Evolutionary conservation across 345 rosid species (phyloP).

Genomic region (Camelina neglecta): DNA sequence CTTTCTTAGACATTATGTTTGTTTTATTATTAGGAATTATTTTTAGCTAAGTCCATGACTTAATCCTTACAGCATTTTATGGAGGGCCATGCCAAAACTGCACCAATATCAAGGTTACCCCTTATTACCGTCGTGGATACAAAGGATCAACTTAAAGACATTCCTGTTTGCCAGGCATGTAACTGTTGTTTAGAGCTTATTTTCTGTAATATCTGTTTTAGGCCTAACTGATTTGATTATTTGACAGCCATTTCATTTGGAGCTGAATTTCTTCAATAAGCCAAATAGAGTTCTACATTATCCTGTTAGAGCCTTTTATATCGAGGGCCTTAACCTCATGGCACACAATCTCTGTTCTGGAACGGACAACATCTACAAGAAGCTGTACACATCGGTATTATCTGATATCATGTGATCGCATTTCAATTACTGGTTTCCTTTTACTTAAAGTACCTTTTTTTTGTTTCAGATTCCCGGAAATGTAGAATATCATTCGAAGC

Average conservation of each 20-base stretch:
- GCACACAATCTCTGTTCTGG: constrained; percentile 92
- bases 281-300: constrained; percentile 95
- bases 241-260: constrained; percentile 95
- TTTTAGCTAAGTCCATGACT: constrained; percentile 27
- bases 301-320: constrained; percentile 88
- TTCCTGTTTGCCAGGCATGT: constrained; percentile 89
- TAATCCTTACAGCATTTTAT: constrained; percentile 78
- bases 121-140: constrained; percentile 73
- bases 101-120: constrained; percentile 93
- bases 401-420: constrained; percentile 24
- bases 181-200: constrained; percentile 25
- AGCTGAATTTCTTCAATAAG: constrained; percentile 92
- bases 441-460: constrained; percentile 32
- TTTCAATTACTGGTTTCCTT: neutral
- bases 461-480: constrained; percentile 77
- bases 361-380: constrained; percentile 76
- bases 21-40: constrained; percentile 16
- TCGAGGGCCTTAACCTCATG: constrained; percentile 85
- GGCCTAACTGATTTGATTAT: constrained; percentile 45
- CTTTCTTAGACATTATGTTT: constrained; percentile 6
- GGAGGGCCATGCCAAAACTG: constrained; percentile 97
- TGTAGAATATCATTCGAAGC: constrained; percentile 78
- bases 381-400: constrained; percentile 82
- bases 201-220: constrained; percentile 32
- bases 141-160: constrained; percentile 75